Conservation (phyloP, 73 alveolate genomes). For the Diophrys appendiculata region DNA sequence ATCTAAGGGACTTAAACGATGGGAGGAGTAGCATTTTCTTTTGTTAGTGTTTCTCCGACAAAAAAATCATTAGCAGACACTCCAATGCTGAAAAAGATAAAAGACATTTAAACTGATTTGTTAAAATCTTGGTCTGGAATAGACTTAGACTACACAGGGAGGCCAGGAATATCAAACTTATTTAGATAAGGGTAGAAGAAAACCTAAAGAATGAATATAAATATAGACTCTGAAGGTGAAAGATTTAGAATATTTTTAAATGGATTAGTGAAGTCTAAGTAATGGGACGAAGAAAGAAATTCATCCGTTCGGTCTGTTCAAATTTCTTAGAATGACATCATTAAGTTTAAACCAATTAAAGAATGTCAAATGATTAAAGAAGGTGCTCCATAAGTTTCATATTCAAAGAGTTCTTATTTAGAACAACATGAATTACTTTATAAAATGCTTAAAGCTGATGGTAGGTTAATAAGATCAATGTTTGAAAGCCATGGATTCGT, state of each 20-base stretch:
- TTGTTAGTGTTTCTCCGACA: background rate
- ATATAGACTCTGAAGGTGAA: slow-evolving; percentile 13
- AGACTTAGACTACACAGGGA: slow-evolving; percentile 36
- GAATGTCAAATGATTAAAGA: slow-evolving; percentile 17
- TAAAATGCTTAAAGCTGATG: slow-evolving; percentile 64
- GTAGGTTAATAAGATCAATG: slow-evolving; percentile 43
- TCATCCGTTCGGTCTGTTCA: background rate
- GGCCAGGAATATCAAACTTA: slow-evolving; percentile 55
- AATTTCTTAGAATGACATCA: slow-evolving; percentile 1
- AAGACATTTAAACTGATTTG: slow-evolving; percentile 25
- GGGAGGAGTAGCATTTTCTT: background rate
- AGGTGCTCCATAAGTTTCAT: slow-evolving; percentile 32
- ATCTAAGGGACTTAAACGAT: background rate
- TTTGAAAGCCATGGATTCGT: slow-evolving; percentile 45
- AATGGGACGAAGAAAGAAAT: slow-evolving; percentile 29
- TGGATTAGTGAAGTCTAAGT: slow-evolving; percentile 7
- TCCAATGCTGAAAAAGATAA: slow-evolving; percentile 14
- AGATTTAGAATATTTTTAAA: slow-evolving; percentile 6
- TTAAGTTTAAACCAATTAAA: slow-evolving; percentile 15
- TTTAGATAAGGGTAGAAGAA: background rate
- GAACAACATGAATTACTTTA: slow-evolving; percentile 39
- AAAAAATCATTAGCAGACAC: slow-evolving; percentile 15
- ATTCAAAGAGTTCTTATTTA: slow-evolving; percentile 10
- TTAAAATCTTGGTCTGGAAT: slow-evolving; percentile 55
- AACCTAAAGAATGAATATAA: background rate